Evolutionary conservation across 768 basidiomycete species (phyloP).

Genomic region (Rhodosporidiobolus sp.): DNA sequence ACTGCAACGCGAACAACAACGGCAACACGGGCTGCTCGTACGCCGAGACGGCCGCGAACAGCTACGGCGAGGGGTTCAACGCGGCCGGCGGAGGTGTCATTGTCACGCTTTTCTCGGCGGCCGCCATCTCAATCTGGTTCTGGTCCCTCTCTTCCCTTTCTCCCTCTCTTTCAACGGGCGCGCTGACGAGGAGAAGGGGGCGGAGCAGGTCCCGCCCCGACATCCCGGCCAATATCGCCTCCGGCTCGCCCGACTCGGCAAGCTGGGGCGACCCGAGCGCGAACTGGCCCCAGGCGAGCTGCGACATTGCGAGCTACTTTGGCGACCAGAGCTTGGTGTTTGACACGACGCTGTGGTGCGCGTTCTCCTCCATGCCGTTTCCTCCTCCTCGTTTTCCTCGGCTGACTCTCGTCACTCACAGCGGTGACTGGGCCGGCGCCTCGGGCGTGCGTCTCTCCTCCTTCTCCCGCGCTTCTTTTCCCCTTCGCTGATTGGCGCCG

Average conservation of each 20-base stretch:
- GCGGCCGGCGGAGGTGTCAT: conserved; percentile 23
- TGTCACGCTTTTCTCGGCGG: conserved; percentile 3
- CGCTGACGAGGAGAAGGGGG: too few relatives aligned
- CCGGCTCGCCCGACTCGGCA: conserved; percentile 10
- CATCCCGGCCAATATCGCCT: conserved; percentile 20
- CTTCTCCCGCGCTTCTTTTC: not conserved
- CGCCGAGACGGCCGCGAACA: not conserved
- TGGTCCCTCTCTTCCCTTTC: not conserved
- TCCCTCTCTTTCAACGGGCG: not conserved
- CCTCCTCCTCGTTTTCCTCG: not conserved
- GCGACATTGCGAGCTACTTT: conserved; percentile 25
- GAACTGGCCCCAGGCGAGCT: conserved; percentile 3
- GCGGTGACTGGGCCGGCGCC: conserved; percentile 30
- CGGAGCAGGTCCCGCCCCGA: not conserved
- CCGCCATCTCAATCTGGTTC: conserved; percentile 22
- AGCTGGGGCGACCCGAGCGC: conserved; percentile 25
- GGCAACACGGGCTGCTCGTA: conserved; percentile 28
- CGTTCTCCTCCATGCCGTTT: too few relatives aligned
- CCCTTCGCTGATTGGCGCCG: not conserved
- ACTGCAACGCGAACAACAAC: conserved; percentile 28
- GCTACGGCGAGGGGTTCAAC: conserved; percentile 25
- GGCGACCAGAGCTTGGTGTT: not conserved
- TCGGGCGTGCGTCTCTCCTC: not conserved
- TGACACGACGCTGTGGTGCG: conserved; percentile 24
- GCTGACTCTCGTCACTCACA: not conserved